Evolutionary conservation across 2,329 filamentous ascomycete species (phyloP).

Genomic region (Tricladium varicosporioides): DNA sequence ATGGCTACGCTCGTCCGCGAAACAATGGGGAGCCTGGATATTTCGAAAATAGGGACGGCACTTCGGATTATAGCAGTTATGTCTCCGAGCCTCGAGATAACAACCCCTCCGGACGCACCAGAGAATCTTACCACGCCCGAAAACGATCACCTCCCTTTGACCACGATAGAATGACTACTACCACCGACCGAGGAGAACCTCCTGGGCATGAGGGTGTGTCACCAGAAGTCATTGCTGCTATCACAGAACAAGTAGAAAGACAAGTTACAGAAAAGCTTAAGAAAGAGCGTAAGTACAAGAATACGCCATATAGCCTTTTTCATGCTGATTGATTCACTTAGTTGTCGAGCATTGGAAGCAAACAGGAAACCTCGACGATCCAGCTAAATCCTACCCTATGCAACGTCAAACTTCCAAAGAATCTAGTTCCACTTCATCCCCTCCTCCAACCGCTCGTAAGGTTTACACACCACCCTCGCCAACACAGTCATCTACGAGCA

Average conservation of each 20-base stretch:
- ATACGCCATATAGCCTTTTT: constrained; percentile 23
- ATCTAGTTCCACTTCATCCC: constrained; percentile 46
- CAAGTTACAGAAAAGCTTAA: constrained; percentile 50
- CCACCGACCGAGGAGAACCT: constrained; percentile 16
- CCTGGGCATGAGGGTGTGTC: constrained; percentile 44
- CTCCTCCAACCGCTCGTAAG: constrained; percentile 38
- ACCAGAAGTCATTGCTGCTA: constrained; percentile 58
- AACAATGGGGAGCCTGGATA: constrained; percentile 21
- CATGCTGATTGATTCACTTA: constrained; percentile 19
- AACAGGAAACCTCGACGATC: constrained; percentile 30
- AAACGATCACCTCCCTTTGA: constrained; percentile 22
- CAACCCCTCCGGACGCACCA: constrained; percentile 16
- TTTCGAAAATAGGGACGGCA: constrained; percentile 19
- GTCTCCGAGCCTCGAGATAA: constrained; percentile 25
- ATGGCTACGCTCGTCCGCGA: constrained; percentile 26
- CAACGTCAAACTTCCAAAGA: constrained; percentile 41
- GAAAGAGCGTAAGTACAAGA: constrained; percentile 46
- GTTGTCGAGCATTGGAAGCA: constrained; percentile 36
- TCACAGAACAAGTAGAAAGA: constrained; percentile 38
- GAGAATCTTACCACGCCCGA: constrained; percentile 18
- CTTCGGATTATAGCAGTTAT: constrained; percentile 23
- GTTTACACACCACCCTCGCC: constrained; percentile 57
- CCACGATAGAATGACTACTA: constrained; percentile 22
- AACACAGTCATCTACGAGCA: constrained; percentile 23
- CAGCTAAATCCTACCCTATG: constrained; percentile 27